Base-by-base conservation (phyloP, 306 rosid genomes). In the Ormosia semicastrata region DNA sequence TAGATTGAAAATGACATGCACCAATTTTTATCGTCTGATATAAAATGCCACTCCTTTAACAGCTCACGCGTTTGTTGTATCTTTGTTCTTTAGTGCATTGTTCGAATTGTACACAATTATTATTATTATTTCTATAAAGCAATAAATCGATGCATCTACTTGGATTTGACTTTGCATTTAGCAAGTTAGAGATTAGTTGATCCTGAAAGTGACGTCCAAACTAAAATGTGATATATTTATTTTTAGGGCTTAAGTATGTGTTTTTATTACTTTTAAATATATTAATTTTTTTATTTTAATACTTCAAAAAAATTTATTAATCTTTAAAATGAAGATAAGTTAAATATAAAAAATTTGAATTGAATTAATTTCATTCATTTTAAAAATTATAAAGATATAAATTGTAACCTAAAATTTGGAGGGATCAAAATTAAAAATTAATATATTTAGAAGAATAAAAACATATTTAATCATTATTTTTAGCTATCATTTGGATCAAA, bases 141-240 rank as follows among this genome's bases (percentile, higher is more conserved):
- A 76, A 36, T 30, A 59, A 79, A 44, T 6, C 9, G 33, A 62
- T 52, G 66, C 36, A 77, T 50, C 59, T 18, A 53, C 57, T 33
- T 32, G 13, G 6, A 52, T 82, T 78, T 78, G 84, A 73, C 81
- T 39, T 49, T 72, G 33, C 33, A 49, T 57, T 39, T 63, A 13
- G 8, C 10, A 5, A 66, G 29, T 30, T 30, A 67, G 49, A 50
- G 29, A 75, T 17, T 60, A 39, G 70, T 73, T 33, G 65, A 78
- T 12, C 3, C 7, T 59, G 86, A 78, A 82, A 66, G 66, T 76
- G 84, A 86, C 66, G 17, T 46, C 74, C 12, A 66, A 82, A 67
- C 86, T 30, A 36, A 39, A 62, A 43, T 73, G 29, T 14, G 44
- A 24, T 39, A 12, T 8, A 24, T 24, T 24, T 24, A 24, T 24